Evolutionary conservation across 1,284 basidiomycete genomes (phyloP).

Genomic region (Trichosporon sp.): DNA sequence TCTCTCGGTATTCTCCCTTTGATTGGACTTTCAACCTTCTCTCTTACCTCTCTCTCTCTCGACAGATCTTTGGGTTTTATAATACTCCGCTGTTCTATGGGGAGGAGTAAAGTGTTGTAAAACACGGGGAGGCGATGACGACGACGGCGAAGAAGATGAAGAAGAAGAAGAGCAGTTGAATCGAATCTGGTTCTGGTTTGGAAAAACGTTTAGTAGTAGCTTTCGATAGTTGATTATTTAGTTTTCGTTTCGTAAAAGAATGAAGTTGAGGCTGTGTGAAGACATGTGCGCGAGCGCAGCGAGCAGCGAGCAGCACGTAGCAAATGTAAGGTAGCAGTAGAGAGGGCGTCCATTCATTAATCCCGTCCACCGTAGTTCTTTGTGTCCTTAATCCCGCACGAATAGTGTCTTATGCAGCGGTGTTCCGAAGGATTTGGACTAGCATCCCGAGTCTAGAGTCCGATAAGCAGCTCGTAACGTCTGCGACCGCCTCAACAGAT

Average conservation of each 20-base stretch:
- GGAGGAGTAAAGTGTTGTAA: conserved; percentile 1
- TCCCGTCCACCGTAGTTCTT: background rate
- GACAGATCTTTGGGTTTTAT: conserved; percentile 2
- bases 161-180: no score
- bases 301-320: background rate
- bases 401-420: background rate
- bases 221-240: no score
- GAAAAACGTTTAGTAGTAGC: background rate
- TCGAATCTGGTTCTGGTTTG: background rate
- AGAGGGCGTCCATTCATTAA: background rate
- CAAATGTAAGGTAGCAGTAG: no score
- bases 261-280: background rate
- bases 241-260: background rate
- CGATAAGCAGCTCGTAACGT: no score
- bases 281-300: no score
- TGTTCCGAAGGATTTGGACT: background rate
- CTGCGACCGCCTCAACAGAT: no score
- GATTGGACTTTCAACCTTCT: background rate
- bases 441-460: no score
- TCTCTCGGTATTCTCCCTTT: background rate
- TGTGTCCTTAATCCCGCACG: background rate
- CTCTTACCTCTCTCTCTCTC: no score
- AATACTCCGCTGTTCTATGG: background rate
- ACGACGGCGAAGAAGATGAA: background rate
- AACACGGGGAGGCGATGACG: background rate